Evolutionary conservation across 257 asterid genomes (phyloP).

Genomic region (Solanum appendiculatum): DNA sequence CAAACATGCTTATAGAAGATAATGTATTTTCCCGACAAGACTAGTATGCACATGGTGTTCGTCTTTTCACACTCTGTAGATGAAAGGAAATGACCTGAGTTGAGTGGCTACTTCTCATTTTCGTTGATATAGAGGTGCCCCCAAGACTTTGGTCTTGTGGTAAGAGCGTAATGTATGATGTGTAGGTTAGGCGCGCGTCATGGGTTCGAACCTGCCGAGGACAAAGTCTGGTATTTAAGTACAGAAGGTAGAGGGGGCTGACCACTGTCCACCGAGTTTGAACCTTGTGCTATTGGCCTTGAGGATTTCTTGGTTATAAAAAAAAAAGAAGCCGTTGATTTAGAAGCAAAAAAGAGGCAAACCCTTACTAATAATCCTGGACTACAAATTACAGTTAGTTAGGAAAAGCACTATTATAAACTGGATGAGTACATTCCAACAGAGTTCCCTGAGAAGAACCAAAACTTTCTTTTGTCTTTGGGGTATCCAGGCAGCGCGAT

Average conservation of each 20-base stretch:
- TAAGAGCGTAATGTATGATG: neutral
- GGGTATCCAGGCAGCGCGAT: neutral
- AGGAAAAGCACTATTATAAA: neutral
- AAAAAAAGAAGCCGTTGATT: neutral
- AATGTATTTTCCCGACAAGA: neutral
- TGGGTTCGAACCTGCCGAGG: neutral
- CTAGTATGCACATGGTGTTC: neutral
- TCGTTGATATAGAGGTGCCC: neutral
- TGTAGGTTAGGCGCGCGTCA: neutral
- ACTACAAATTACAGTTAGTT: neutral
- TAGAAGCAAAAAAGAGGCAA: neutral
- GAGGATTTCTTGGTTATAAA: neutral
- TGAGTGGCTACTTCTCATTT: neutral
- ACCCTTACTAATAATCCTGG: neutral
- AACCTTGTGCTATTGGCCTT: neutral
- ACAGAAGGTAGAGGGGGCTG: neutral
- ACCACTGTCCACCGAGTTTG: neutral
- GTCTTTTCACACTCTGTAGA: neutral
- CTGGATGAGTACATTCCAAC: neutral
- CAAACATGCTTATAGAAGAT: neutral
- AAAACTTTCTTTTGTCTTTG: neutral
- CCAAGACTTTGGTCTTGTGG: neutral
- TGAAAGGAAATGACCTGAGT: neutral
- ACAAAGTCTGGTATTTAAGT: neutral
- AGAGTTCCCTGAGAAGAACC: neutral